Evolutionary conservation across 106 monocot genomes (phyloP).

Genomic region (Dendrobium officinale): DNA sequence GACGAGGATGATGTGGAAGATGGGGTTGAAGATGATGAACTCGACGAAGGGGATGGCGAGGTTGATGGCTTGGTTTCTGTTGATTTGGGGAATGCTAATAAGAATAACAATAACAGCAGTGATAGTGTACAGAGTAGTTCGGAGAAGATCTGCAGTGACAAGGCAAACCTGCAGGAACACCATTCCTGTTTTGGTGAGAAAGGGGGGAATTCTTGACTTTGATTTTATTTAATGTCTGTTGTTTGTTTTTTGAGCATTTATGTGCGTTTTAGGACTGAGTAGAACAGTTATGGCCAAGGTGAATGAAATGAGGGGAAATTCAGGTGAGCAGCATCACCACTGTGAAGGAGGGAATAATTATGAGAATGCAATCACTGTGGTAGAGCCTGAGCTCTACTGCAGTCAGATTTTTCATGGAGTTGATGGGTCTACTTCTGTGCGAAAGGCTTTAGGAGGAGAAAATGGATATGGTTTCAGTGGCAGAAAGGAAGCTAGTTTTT

Average conservation of each 20-base stretch:
- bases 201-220: neutral
- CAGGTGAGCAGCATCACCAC: conserved; percentile 17
- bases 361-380: conserved; percentile 27
- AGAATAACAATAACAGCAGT: conserved; percentile 42
- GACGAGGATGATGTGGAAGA: conserved; percentile 29
- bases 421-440: conserved; percentile 17
- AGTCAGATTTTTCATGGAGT: conserved; percentile 18
- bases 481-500: conserved; percentile 19
- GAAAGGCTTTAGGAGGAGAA: conserved; percentile 35
- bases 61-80: conserved; percentile 34
- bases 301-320: conserved; percentile 10
- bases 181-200: conserved; percentile 34
- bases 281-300: conserved; percentile 17
- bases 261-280: conserved; percentile 23
- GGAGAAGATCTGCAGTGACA: conserved; percentile 24
- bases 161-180: conserved; percentile 15
- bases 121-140: conserved; percentile 59
- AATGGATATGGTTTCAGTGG: conserved; percentile 33
- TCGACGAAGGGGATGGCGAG: conserved; percentile 40
- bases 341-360: conserved; percentile 13
- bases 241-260: neutral
- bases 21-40: conserved; percentile 34
- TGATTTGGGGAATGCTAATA: conserved; percentile 18
- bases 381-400: conserved; percentile 29
- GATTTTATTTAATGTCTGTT: neutral